Base-by-base conservation (phyloP, 805 yeast species). In the Saturnispora kantuleensis region DNA sequence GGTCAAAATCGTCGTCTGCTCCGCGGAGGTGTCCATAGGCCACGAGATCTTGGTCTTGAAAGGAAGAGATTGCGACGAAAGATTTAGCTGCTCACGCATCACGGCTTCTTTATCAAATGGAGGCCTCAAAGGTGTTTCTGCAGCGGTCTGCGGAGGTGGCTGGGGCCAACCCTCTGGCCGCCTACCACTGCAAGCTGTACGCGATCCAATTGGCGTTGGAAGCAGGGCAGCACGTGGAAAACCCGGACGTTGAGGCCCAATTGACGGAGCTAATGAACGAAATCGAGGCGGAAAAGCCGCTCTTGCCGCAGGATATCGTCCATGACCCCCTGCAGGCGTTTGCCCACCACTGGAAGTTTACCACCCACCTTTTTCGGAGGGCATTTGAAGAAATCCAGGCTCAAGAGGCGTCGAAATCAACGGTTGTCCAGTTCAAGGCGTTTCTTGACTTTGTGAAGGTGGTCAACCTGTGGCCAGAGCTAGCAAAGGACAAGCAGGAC, bases 121-220 rank as follows among this genome's bases (percentile, higher is more conserved):
- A 68, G 50, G 49, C 57, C 2, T 64, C 77, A 32, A 62, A 69
- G 0, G 73, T 79, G 0, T 78, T 59, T 50, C 60, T 79, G 13
- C 61, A 67, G 6, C 69, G 89, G 7, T 68, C 86, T 16, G 60
- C 58, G 9, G 95, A 87, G 52, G 55, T 85, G 35, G 68, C 63
- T 15, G 47, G 53, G 0, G 71, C 69, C 9, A 81, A 84, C 49
- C 88, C 94, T 0, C 64, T 81, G 10, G 73, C 86, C 28, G 68
- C 90, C 5, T 86, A 85, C 61, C 84, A 74, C 60, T 83, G 93
- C 62, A 71, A 69, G 59, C 58, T 82, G 41, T 81, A 82, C 56
- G 84, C 88, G 0, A 80, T 84, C 3, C 90, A 89, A 59, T 68
- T 76, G 53, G 79, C 90, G 3, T 64, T 90, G 16, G 69, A 69